A percentile compares a stretch with the other conserved stretches of the same genome.
Conservation (phyloP, 139 green algal genomes). For the Penium margaritaceum region DNA sequence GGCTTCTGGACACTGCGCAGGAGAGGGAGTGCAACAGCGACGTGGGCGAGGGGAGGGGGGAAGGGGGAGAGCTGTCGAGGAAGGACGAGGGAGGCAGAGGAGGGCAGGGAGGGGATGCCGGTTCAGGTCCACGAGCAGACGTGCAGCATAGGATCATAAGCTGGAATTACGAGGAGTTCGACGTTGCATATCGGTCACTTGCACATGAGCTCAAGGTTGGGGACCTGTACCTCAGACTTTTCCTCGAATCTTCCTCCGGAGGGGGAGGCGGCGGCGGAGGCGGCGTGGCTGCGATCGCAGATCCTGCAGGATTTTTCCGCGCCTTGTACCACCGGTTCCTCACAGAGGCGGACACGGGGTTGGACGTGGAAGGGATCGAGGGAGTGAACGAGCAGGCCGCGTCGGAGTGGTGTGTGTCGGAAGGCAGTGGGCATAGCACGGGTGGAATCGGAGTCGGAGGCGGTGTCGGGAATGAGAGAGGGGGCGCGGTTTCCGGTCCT, state of each 20-base stretch:
- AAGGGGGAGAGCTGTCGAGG: background rate
- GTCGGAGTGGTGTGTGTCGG: too few relatives aligned
- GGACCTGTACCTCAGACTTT: slow-evolving; percentile 73
- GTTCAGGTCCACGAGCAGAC: too few relatives aligned
- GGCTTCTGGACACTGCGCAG: slow-evolving; percentile 19
- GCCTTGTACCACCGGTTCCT: slow-evolving; percentile 73
- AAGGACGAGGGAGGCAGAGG: background rate
- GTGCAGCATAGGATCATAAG: too few relatives aligned
- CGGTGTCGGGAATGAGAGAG: too few relatives aligned
- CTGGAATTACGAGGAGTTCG: slow-evolving; percentile 81
- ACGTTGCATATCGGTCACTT: slow-evolving; percentile 67
- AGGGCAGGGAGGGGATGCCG: background rate
- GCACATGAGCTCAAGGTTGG: slow-evolving; percentile 68
- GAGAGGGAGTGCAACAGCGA: background rate
- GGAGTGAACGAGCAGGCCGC: background rate
- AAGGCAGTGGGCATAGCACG: too few relatives aligned
- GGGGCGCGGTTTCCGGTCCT: too few relatives aligned
- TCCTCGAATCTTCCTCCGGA: slow-evolving; percentile 72
- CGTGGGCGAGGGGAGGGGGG: background rate
- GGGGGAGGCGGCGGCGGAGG: too few relatives aligned
- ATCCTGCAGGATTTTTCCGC: slow-evolving; percentile 70
- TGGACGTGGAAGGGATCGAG: slow-evolving; percentile 31
- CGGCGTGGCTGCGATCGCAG: too few relatives aligned
- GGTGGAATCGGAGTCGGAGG: too few relatives aligned
- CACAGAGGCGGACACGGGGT: slow-evolving; percentile 54